These are phyloP conservation scores for Phialocephala subalpina DNA, from an alignment of 2,329 filamentous ascomycete species.

Conservation along the genomic window DNA sequence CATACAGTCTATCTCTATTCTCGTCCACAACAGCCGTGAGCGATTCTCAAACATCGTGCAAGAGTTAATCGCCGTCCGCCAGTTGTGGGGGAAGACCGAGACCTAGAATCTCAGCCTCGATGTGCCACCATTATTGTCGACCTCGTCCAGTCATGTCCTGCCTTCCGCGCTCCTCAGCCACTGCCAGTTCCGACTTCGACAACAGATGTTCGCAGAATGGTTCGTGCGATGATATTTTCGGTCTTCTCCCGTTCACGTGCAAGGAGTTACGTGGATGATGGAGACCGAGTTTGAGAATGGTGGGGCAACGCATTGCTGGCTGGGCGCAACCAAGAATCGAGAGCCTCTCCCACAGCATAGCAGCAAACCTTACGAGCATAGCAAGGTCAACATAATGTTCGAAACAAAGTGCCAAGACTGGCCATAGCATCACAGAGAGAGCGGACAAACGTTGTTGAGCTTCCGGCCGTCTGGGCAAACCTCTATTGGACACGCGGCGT, in stretches of 20 bases:
- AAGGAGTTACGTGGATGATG: constrained; percentile 2
- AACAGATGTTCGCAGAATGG: too few species aligned
- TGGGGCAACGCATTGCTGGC: constrained; percentile 1
- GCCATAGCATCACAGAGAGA: not conserved
- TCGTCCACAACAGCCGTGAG: too few species aligned
- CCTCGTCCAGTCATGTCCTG: too few species aligned
- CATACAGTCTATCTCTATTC: too few species aligned
- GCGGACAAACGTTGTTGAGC: not conserved
- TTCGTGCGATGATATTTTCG: not conserved
- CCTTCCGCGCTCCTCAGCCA: too few species aligned
- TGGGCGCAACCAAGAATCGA: not conserved
- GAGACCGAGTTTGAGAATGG: not conserved
- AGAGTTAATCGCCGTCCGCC: too few species aligned
- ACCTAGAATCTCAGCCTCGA: too few species aligned
- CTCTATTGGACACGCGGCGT: constrained; percentile 3
- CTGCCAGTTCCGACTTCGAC: too few species aligned
- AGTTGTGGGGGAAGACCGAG: too few species aligned
- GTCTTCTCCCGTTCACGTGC: not conserved
- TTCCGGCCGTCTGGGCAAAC: not conserved
- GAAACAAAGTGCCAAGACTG: not conserved
- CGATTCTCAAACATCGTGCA: too few species aligned
- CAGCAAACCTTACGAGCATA: not conserved
- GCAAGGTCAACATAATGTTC: not conserved
- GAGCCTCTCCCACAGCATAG: not conserved
- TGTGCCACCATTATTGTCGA: too few species aligned